phyloP scores from a whole-genome alignment of 768 basidiomycete genomes.

The Hericium erinaceus region DNA sequence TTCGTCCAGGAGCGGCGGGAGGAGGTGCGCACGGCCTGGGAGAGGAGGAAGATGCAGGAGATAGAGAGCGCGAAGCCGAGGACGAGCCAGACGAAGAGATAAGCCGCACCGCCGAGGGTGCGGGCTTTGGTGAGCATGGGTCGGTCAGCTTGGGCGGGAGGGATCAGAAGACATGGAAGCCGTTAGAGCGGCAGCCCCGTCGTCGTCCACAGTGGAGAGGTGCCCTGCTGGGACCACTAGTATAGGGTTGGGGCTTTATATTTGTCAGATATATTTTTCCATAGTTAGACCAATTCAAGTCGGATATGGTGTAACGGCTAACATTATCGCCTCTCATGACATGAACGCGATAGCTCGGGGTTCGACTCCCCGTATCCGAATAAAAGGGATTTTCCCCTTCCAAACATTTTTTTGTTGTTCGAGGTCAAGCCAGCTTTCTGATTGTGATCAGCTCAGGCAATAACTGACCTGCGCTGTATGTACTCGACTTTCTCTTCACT shows the following conservation, averaged over 20 bases:
- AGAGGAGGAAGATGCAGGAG: conserved; percentile 56
- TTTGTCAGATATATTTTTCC: too few relatives aligned
- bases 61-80: conserved; percentile 39
- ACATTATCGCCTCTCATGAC: conserved; percentile 5
- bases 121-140: not conserved
- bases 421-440: too few relatives aligned
- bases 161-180: not conserved
- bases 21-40: conserved; percentile 64
- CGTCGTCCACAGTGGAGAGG: not conserved
- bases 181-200: not conserved
- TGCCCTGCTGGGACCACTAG: not conserved
- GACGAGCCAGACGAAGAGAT: conserved; percentile 28
- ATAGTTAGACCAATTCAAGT: not conserved
- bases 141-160: not conserved
- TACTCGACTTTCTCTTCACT: too few relatives aligned
- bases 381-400: too few relatives aligned
- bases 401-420: too few relatives aligned
- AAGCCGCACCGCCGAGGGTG: conserved; percentile 1
- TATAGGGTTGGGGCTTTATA: not conserved
- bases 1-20: conserved; percentile 41
- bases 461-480: too few relatives aligned
- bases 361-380: too few relatives aligned
- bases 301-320: conserved; percentile 9
- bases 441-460: too few relatives aligned
- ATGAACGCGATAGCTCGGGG: too few relatives aligned